A percentile compares a stretch with the other conserved stretches of the same genome.
Evolutionary conservation across 805 yeast species (phyloP).

Genomic region (Hanseniaspora thailandica): DNA sequence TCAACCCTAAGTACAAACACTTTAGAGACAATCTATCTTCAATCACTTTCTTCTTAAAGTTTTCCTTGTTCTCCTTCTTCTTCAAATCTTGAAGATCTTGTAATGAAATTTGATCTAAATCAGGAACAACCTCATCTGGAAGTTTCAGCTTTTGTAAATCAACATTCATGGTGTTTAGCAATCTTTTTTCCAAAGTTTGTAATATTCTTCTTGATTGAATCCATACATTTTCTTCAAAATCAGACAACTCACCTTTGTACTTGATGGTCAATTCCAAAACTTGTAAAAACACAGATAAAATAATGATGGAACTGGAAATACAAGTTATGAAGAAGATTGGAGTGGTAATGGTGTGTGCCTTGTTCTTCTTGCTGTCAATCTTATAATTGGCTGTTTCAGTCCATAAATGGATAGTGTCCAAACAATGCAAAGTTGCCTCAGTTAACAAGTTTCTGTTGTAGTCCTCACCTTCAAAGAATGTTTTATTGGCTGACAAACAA

Average conservation of each 20-base stretch:
- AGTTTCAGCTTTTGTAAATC: constrained; percentile 19
- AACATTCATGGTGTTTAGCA: constrained; percentile 21
- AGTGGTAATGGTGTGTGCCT: constrained; percentile 55
- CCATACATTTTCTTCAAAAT: constrained; percentile 53
- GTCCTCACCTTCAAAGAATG: constrained; percentile 18
- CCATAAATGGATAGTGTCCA: constrained; percentile 58
- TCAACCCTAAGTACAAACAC: constrained; percentile 56
- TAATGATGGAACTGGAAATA: constrained; percentile 48
- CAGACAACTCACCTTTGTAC: constrained; percentile 27
- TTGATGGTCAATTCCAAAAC: constrained; percentile 40
- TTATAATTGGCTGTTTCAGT: constrained; percentile 55
- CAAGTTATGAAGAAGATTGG: constrained; percentile 69
- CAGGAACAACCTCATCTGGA: constrained; percentile 39
- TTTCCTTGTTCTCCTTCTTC: constrained; percentile 33
- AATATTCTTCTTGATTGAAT: constrained; percentile 48
- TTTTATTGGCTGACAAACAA: constrained; percentile 12
- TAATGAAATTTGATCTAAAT: constrained; percentile 14
- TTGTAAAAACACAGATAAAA: constrained; percentile 52
- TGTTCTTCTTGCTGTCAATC: constrained; percentile 39
- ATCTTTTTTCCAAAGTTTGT: constrained; percentile 46
- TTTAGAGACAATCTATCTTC: constrained; percentile 43
- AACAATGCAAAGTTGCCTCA: constrained; percentile 48
- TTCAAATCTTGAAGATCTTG: constrained; percentile 41
- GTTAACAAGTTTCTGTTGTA: constrained; percentile 52
- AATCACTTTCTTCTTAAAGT: constrained; percentile 37